Conservation (phyloP, 106 monocot species). For the Dioscorea alata region DNA sequence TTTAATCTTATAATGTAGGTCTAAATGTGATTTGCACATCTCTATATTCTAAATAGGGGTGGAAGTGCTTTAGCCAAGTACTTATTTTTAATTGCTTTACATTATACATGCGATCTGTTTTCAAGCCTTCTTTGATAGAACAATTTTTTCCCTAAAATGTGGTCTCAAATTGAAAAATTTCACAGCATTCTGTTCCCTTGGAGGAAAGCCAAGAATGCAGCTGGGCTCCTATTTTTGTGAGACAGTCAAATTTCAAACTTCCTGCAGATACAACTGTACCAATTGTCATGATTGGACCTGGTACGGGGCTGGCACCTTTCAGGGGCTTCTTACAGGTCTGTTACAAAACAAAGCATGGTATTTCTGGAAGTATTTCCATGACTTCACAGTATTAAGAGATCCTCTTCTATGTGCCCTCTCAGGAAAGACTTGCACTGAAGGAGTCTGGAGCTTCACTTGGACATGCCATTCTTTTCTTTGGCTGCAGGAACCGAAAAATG, state of each 20-base stretch:
- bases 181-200: slow-evolving; percentile 38
- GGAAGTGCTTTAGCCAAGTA: too few species aligned
- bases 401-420: neutral
- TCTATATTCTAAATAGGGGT: too few species aligned
- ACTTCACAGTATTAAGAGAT: too few species aligned
- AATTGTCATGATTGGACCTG: slow-evolving; percentile 66
- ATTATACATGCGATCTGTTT: too few species aligned
- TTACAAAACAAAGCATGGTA: neutral
- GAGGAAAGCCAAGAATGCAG: slow-evolving; percentile 39
- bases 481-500: slow-evolving; percentile 51
- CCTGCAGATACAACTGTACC: slow-evolving; percentile 44
- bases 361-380: too few species aligned
- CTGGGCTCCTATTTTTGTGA: slow-evolving; percentile 66
- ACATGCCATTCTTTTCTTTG: slow-evolving; percentile 47
- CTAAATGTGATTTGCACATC: too few species aligned
- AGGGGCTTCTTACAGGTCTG: slow-evolving; percentile 64
- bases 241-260: slow-evolving; percentile 58
- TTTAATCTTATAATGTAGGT: too few species aligned
- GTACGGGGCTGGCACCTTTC: slow-evolving; percentile 70
- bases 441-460: slow-evolving; percentile 30
- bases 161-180: neutral
- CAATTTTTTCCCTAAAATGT: too few species aligned
- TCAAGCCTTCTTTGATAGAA: too few species aligned
- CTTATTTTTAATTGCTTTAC: too few species aligned
- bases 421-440: slow-evolving; percentile 48